A percentile compares a stretch with the other conserved stretches of the same genome.
phyloP scores from a whole-genome alignment of 2,329 filamentous ascomycete genomes.

The Seiridium unicorne region DNA sequence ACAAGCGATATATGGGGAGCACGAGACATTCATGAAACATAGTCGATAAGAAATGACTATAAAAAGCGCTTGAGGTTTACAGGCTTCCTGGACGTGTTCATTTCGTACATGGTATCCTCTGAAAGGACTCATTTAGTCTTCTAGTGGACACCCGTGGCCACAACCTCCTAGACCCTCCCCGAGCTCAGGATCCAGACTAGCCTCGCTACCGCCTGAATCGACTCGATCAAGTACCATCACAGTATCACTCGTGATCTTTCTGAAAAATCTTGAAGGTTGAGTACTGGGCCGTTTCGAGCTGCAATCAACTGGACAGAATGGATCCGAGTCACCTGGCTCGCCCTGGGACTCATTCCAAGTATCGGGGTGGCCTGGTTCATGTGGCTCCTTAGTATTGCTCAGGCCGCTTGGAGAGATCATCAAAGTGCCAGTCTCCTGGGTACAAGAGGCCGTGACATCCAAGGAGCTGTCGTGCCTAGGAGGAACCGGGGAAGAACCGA shows the following conservation, averaged over 20 bases:
- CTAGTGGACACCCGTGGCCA: not conserved
- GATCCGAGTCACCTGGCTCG: slow-evolving; percentile 26
- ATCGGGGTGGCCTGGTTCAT: slow-evolving; percentile 19
- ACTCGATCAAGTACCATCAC: slow-evolving; percentile 1
- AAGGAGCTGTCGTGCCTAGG: no score
- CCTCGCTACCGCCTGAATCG: not conserved
- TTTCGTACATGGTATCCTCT: not conserved
- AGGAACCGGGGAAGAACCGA: no score
- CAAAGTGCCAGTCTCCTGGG: not conserved
- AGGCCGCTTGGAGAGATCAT: not conserved
- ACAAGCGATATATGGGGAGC: no score
- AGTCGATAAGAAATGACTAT: no score
- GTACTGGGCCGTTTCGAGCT: slow-evolving; percentile 7
- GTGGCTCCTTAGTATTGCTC: not conserved
- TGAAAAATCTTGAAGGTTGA: not conserved
- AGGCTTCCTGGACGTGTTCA: not conserved
- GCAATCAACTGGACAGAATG: slow-evolving; percentile 22
- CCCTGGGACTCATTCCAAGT: slow-evolving; percentile 22
- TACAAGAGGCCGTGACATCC: no score
- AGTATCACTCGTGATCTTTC: not conserved
- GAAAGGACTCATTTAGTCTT: not conserved
- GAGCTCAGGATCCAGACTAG: not conserved
- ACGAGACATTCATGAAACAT: no score
- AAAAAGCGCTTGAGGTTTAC: no score
- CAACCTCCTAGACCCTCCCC: not conserved